phyloP scores from a whole-genome alignment of 345 rosid species.

The Salix suchowensis region DNA sequence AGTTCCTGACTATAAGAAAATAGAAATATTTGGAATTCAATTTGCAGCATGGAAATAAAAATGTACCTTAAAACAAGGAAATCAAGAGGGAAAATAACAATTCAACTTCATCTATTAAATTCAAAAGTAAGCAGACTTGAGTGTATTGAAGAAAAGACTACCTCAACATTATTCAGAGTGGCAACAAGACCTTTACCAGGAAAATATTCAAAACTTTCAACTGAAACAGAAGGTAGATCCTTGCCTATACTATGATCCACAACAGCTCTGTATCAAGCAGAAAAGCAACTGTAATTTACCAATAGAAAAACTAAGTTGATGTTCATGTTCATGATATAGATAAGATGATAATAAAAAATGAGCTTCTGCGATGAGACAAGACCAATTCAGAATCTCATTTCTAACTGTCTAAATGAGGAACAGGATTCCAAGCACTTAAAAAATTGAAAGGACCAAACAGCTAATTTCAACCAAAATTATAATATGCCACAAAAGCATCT shows the following conservation, averaged over 20 bases:
- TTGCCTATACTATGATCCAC: slow-evolving; percentile 89
- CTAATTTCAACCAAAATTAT: neutral
- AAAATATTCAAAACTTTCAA: slow-evolving; percentile 84
- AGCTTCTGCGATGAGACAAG: neutral
- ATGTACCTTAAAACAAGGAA: neutral
- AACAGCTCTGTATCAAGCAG: slow-evolving; percentile 66
- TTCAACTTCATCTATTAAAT: neutral
- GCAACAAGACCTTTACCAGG: slow-evolving; percentile 96
- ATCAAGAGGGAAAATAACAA: neutral
- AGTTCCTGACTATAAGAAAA: slow-evolving; percentile 55
- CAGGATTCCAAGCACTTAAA: neutral
- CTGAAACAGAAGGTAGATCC: slow-evolving; percentile 79
- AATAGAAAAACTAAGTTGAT: neutral
- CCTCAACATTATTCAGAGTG: slow-evolving; percentile 68
- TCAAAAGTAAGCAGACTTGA: neutral
- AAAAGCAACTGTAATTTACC: slow-evolving; percentile 1
- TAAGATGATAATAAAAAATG: neutral
- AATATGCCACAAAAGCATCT: neutral
- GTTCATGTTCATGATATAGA: neutral
- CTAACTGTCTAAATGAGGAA: neutral
- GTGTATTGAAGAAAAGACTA: slow-evolving; percentile 17
- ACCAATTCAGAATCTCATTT: neutral
- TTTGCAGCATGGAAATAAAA: neutral
- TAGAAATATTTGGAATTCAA: slow-evolving; percentile 14
- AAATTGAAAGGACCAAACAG: neutral